Evolutionary conservation across 2,329 filamentous ascomycete species (phyloP), one percentile per base, ranked within the genome.

Genomic region (Blastomyces gilchristii): DNA sequence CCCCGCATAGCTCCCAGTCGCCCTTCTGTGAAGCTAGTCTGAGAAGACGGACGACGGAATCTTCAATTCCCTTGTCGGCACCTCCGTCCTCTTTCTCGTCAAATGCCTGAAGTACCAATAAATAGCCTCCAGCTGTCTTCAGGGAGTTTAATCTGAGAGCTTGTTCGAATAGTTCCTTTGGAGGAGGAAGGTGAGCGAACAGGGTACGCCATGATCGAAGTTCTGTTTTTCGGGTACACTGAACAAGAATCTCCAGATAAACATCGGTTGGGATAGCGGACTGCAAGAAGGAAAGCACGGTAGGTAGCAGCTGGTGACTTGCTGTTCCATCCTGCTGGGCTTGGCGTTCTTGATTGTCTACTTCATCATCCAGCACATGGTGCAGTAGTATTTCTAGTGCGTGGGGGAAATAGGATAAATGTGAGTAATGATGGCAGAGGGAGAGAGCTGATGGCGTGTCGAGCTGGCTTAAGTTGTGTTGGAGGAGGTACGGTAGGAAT

Each of bases 201-300:
- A 99, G 81, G 0, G 94, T 97, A 64, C 89, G 87, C 94, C 94
- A 99, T 63, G 91, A 96, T 49, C 93, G 86, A 8, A 96, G 86
- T 72, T 99, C 94, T 0, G 94, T 99, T 76, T 99, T 99, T 62
- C 94, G 88, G 1, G 94, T 97, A 76, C 94, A 99, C 76, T 96
- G 94, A 25, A 99, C 88, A 31, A 99, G 87, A 63, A 97, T 94
- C 70, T 97, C 93, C 18, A 97, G 85, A 71, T 97, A 99, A 63
- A 91, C 71, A 12, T 72, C 72, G 0, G 72, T 85, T 63, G 87
- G 87, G 74, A 91, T 89, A 0, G 87, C 90, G 0, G 88, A 89
- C 63, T 80, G 86, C 76, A 70, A 85, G 82, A 70, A 92, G 71
- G 67, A 89, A 76, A 69, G 87, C 80, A 73, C 85, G 2, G 73